Evolutionary conservation across 2,329 filamentous ascomycete species (phyloP).

Genomic region (Talaromyces pinophilus): DNA sequence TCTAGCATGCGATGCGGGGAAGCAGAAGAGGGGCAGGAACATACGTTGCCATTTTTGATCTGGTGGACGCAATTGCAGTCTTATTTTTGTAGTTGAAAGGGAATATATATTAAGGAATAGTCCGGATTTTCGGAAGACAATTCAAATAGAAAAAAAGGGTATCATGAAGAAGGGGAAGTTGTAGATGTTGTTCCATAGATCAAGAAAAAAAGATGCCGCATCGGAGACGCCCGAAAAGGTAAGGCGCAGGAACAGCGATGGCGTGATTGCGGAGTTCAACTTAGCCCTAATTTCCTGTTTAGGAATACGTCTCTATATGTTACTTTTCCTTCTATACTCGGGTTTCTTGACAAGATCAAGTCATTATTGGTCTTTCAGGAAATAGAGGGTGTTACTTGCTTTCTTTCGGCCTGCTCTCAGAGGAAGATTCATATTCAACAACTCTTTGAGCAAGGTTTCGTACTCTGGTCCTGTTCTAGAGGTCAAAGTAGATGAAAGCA

Average conservation of each 20-base stretch:
- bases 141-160: neutral
- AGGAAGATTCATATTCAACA: neutral
- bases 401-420: too few species aligned
- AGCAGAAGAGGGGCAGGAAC: constrained; percentile 20
- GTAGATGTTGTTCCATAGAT: neutral
- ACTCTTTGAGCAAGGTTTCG: neutral
- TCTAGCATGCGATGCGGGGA: constrained; percentile 16
- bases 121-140: neutral
- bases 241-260: constrained; percentile 18
- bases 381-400: neutral
- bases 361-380: neutral
- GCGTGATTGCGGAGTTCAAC: constrained; percentile 17
- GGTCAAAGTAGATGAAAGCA: neutral
- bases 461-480: neutral
- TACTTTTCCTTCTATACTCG: neutral
- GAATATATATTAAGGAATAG: neutral
- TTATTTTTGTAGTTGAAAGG: neutral
- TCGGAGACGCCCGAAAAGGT: constrained; percentile 10
- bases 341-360: neutral
- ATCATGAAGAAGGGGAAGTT: neutral
- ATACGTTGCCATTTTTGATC: constrained; percentile 23
- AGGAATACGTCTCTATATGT: neutral
- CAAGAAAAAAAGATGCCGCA: constrained; percentile 10
- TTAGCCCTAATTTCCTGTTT: constrained; percentile 17
- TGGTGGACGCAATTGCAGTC: neutral